Conservation (phyloP, 805 yeast genomes). For the Cyberlindnera maclurae region DNA sequence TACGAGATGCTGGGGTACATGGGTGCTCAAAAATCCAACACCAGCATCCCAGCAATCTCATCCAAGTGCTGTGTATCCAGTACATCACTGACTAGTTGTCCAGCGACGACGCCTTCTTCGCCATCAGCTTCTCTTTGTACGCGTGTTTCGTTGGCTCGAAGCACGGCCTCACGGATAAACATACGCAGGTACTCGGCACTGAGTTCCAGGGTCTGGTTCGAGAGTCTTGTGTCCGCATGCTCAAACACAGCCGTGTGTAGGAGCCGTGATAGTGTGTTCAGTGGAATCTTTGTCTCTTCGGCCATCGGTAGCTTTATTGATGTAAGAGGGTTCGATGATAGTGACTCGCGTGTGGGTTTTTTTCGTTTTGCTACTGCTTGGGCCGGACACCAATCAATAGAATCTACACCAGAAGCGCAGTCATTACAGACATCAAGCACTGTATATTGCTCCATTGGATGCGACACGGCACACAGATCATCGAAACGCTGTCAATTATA, state of each 20-base stretch:
- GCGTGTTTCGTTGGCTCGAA: constrained; percentile 50
- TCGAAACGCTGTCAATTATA: too few relatives aligned
- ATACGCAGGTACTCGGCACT: constrained; percentile 48
- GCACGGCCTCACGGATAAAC: constrained; percentile 52
- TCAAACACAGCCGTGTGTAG: constrained; percentile 46
- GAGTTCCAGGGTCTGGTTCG: constrained; percentile 40
- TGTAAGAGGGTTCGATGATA: background rate
- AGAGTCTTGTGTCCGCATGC: constrained; percentile 37
- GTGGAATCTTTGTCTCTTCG: constrained; percentile 18
- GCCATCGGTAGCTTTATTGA: background rate
- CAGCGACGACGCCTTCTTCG: constrained; percentile 12
- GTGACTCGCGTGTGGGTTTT: background rate
- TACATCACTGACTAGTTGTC: constrained; percentile 22
- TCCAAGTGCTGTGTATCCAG: constrained; percentile 50
- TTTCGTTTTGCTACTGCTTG: too few relatives aligned
- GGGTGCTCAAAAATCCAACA: constrained; percentile 51
- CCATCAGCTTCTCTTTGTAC: constrained; percentile 15
- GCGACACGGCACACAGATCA: too few relatives aligned
- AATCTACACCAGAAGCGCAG: too few relatives aligned
- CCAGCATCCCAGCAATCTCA: constrained; percentile 48
- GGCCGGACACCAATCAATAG: too few relatives aligned
- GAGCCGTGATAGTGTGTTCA: constrained; percentile 40
- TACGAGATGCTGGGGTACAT: too few relatives aligned
- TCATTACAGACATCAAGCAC: too few relatives aligned
- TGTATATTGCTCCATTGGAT: too few relatives aligned